Percentiles rank a stretch among this genome's conserved stretches.
Conservation (phyloP, 257 asterid genomes). For the Jacaranda copaia region DNA sequence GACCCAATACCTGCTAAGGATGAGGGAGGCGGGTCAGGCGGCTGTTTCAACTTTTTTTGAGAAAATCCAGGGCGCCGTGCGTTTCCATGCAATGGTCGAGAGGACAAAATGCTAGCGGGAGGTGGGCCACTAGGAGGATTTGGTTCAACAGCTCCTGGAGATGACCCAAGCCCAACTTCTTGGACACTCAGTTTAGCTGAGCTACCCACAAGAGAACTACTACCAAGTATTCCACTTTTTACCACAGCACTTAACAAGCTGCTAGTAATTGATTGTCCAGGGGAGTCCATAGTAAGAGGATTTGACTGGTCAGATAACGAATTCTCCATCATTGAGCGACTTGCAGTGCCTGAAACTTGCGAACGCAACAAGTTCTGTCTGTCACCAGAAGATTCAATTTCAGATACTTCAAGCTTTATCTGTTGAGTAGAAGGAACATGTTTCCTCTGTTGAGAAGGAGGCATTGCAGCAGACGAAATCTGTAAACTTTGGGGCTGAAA, state of each 20-base stretch:
- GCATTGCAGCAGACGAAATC: constrained; percentile 39
- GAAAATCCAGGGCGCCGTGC: constrained; percentile 29
- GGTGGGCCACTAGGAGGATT: constrained; percentile 40
- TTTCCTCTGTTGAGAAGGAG: constrained; percentile 46
- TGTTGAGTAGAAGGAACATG: constrained; percentile 38
- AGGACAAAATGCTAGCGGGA: constrained; percentile 27
- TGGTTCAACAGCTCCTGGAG: constrained; percentile 37
- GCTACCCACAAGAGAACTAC: constrained; percentile 34
- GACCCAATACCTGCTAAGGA: constrained; percentile 39
- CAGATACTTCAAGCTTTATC: constrained; percentile 41
- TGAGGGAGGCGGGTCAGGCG: constrained; percentile 37
- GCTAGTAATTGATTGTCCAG: constrained; percentile 54
- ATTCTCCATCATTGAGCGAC: constrained; percentile 29
- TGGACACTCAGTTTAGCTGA: constrained; percentile 31
- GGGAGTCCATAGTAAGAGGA: constrained; percentile 42
- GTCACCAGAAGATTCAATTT: constrained; percentile 30
- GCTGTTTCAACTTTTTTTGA: constrained; percentile 39
- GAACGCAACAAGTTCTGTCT: constrained; percentile 3
- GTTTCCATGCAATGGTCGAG: constrained; percentile 36
- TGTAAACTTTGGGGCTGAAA: constrained; percentile 34
- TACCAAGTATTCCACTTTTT: constrained; percentile 53
- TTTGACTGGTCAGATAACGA: constrained; percentile 48
- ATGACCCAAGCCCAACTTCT: constrained; percentile 39
- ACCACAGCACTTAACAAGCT: constrained; percentile 56
- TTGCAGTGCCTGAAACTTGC: constrained; percentile 43